Base-by-base conservation (phyloP, 2,329 filamentous ascomycete species). In the Ciborinia camelliae region DNA sequence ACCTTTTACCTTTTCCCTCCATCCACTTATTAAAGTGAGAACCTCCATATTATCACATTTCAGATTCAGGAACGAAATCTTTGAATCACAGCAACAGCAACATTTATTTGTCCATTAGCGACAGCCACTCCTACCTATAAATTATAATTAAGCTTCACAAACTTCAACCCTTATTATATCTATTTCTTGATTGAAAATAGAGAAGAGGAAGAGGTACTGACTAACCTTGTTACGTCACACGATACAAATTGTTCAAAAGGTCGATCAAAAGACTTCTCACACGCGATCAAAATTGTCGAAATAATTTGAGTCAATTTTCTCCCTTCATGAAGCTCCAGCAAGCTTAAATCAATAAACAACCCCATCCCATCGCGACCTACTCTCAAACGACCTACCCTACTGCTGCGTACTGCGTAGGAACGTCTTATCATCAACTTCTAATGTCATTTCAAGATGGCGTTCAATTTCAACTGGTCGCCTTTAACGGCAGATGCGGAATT, bases 391-490 rank as follows among this genome's bases (percentile, higher is more conserved):
- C 32, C 51, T 26, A 39, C 53, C n/a, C n/a, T n/a, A n/a, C n/a
- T n/a, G n/a, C n/a, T n/a, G n/a, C n/a, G n/a, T n/a, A 18, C 8
- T 43, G 8, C 47, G 23, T 60, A 43, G 26, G 37, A 26, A 37
- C 35, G 50, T n/a, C n/a, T 1, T 15, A 54, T 58, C 41, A 14
- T 28, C 39, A 18, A 43, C 63, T 48, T 68, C 72, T 73, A 70
- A 74, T 75, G 73, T 66, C 53, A 69, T 67, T 63, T 69, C 70
- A 71, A 68, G 55, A 99, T 99, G 95, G 95, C 95, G 72, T 99
- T 99, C 90, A 98, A 98, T 84, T 99, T 99, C 90, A 98, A 98
- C 91, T 99, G 95, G 95, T 97, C 92, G 85, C 95, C 95, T 76
- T 85, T 99, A 71, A 95, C 96, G 80, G 94, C 94, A 75, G 95